phyloP scores from a whole-genome alignment of 2,329 filamentous ascomycete genomes.

The Ophiostoma tasmaniense region DNA sequence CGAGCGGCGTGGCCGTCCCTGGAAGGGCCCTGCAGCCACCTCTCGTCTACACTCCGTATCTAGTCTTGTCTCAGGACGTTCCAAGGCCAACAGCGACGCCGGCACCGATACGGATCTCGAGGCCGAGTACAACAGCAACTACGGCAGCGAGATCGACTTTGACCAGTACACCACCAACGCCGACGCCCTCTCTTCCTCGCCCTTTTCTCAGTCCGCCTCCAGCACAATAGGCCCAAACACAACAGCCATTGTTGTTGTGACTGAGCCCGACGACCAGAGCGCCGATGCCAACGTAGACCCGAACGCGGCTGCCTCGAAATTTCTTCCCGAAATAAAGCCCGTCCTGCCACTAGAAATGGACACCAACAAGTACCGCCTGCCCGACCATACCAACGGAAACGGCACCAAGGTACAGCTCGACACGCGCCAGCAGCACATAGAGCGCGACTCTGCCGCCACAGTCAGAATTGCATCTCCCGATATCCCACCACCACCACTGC shows the following conservation, averaged over 20 bases:
- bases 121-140: constrained; percentile 23
- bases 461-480: constrained; percentile 21
- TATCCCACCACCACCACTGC: constrained; percentile 35
- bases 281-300: neutral
- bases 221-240: neutral
- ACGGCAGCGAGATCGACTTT: constrained; percentile 7
- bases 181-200: neutral
- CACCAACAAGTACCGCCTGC: constrained; percentile 64
- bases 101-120: constrained; percentile 17
- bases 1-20: constrained; percentile 60
- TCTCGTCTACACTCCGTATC: constrained; percentile 17
- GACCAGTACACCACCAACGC: constrained; percentile 1
- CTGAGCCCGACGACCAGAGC: constrained; percentile 10
- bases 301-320: constrained; percentile 13
- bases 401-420: constrained; percentile 54
- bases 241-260: constrained; percentile 14
- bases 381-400: constrained; percentile 61
- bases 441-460: constrained; percentile 31
- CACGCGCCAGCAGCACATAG: constrained; percentile 49
- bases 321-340: constrained; percentile 45
- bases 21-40: constrained; percentile 55
- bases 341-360: constrained; percentile 53
- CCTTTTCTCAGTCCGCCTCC: neutral
- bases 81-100: constrained; percentile 11
- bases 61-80: constrained; percentile 22